Base-by-base conservation (phyloP, 495 filamentous ascomycete genomes). In the Hypoxylon subgilvum region DNA sequence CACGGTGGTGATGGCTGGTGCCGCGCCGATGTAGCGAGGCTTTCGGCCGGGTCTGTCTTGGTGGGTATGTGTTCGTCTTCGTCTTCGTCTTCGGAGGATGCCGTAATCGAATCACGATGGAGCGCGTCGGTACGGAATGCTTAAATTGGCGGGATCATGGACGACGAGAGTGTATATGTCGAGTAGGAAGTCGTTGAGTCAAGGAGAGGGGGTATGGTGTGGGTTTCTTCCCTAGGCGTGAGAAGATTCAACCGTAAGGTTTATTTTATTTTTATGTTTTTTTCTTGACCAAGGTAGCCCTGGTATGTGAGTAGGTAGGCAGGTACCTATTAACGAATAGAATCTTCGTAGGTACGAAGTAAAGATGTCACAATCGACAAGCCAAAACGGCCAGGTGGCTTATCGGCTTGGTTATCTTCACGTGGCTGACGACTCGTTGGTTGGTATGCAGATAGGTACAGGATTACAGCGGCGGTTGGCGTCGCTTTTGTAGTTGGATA, bases 1-100 rank as follows among this genome's bases (percentile, higher is more conserved):
- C 66, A 75, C 75, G 73, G 67, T 66, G 36, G 48, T 68, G 50
- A 55, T 67, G 68, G 69, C 67, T 68, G 60, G 44, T 67, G 68
- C 68, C 62, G 68, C 67, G 67, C 67, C 65, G 52, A 63, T 38
- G 36, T 48, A 70, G 57, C 67, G 65, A 68, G 61, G 65, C 67
- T 56, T 66, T 63, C 59, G 54, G 61, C 67, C 67, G 63, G 65
- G 65, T 46, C 36, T 66, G 45, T 51, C 21, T 39, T 39, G n/a
- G 19, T 32, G 4, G 13, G 31, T 38, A 50, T 14, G 47, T 18
- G 12, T 41, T 8, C 21, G 7, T 44, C 23, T 27, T 4, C 4
- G 8, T 50, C 25, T 60, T 22, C 27, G 30, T 45, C 39, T 40
- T 57, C 31, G 53, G 42, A 48, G 34, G 30, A 38, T 45, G 41